phyloP scores from a whole-genome alignment of 2,329 filamentous ascomycete species.

The Capronia americana region DNA sequence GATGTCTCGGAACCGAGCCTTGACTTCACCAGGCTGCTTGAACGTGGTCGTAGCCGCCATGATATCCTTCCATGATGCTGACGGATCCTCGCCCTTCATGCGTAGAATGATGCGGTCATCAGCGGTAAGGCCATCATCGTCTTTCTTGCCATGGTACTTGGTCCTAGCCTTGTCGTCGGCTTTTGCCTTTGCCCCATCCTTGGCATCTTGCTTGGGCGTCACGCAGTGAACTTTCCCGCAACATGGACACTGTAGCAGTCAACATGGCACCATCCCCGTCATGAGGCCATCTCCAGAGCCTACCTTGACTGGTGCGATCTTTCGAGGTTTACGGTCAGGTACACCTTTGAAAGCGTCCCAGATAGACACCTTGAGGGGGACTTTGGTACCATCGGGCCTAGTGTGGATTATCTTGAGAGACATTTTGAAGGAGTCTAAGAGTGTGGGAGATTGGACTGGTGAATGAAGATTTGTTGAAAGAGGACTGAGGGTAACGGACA shows the following conservation, averaged over 20 bases:
- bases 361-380: slow-evolving; percentile 37
- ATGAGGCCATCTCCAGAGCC: neutral
- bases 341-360: slow-evolving; percentile 38
- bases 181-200: slow-evolving; percentile 15
- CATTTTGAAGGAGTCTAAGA: slow-evolving; percentile 24
- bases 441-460: neutral
- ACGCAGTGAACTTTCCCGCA: slow-evolving; percentile 30
- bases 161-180: slow-evolving; percentile 12
- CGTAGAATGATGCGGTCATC: slow-evolving; percentile 40
- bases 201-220: neutral
- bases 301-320: slow-evolving; percentile 24
- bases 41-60: slow-evolving; percentile 28
- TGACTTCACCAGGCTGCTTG: slow-evolving; percentile 28
- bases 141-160: slow-evolving; percentile 18
- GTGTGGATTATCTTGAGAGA: slow-evolving; percentile 35
- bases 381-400: slow-evolving; percentile 31
- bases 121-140: slow-evolving; percentile 24
- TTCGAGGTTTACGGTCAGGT: slow-evolving; percentile 32
- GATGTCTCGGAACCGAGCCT: slow-evolving; percentile 38
- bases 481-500: neutral
- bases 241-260: slow-evolving; percentile 30
- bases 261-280: neutral
- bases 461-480: neutral
- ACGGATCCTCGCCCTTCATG: slow-evolving; percentile 39
- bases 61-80: slow-evolving; percentile 38